Evolutionary conservation across 192 early-diverging fungal genomes (phyloP).

Genomic region (Backusella australiensis): DNA sequence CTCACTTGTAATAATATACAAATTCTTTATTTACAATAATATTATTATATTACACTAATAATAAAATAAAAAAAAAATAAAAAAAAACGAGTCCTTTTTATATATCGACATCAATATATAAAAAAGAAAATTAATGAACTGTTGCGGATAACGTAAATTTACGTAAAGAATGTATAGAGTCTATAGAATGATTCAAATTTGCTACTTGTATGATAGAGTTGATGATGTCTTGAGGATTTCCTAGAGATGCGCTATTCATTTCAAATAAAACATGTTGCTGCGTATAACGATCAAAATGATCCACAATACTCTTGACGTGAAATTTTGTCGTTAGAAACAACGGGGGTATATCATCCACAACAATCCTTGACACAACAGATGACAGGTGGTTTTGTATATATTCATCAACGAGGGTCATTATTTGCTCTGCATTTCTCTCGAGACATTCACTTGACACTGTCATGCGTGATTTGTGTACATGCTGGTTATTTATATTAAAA

Average conservation of each 20-base stretch:
- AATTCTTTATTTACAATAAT: conserved; percentile 4
- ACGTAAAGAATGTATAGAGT: conserved; percentile 8
- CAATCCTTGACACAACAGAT: neutral
- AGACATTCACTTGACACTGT: neutral
- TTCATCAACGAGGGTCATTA: neutral
- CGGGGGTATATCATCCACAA: neutral
- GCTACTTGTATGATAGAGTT: neutral
- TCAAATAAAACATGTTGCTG: neutral
- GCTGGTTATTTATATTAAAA: neutral
- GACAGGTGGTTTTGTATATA: conserved; percentile 4
- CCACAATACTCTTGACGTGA: conserved; percentile 5
- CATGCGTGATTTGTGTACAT: neutral
- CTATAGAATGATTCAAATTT: conserved; percentile 5
- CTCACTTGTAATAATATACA: conserved; percentile 5
- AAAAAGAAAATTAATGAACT: neutral
- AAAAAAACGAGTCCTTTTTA: neutral
- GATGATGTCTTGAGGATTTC: neutral
- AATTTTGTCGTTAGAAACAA: neutral
- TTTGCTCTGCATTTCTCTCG: neutral
- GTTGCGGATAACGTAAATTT: neutral
- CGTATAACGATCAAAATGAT: neutral
- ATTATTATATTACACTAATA: neutral
- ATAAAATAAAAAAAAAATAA: neutral
- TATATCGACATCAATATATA: neutral
- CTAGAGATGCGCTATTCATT: neutral